Evolutionary conservation across 441 rosid genomes (phyloP), one percentile per base, ranked within the genome.

Genomic region (Raphanus hybrid): DNA sequence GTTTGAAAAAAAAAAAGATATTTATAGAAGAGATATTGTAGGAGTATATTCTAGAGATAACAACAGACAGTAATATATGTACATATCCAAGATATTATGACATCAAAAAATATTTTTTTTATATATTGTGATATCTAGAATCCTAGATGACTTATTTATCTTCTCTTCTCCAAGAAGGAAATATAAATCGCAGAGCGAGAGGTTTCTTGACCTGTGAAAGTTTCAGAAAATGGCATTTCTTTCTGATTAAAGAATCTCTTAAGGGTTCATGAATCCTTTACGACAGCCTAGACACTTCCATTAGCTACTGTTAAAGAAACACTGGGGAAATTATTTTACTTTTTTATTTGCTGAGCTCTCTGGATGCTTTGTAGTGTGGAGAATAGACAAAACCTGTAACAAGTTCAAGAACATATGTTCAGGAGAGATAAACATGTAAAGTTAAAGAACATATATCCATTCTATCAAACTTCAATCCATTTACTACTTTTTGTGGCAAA

Each of bases 191-290:
- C 10, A 15, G 58, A 52, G 20, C 15, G 9, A 52, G 58, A 52
- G 58, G 58, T 52, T 52, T 52, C 26, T 16, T 16, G 57, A 54
- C 59, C 59, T 54, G 59, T 16, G 61, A 20, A 57, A 57, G 29
- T 57, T 18, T 20, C 29, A 57, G 29, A 57, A 18, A 57, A 57
- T 57, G 61, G 61, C 59, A 16, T 1, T 10, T 15, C 11, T 52
- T 16, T 2, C 9, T 52, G 1, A 16, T 52, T 3, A 16, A 54
- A 18, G 11, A 20, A 20, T 18, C 61, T 20, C 11, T 54, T 14
- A 14, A 7, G 1, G 29, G 26, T 18, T 55, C 62, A 58, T 20
- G 32, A 57, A 57, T 57, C 29, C 12, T 3, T 58, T 58, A 12
- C 63, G n/a, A n/a, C 20, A 23, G 26, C 2, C 26, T 23, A 23